Evolutionary conservation across 768 basidiomycete species (phyloP).

Genomic region (Phylloporus rhodoxanthus): DNA sequence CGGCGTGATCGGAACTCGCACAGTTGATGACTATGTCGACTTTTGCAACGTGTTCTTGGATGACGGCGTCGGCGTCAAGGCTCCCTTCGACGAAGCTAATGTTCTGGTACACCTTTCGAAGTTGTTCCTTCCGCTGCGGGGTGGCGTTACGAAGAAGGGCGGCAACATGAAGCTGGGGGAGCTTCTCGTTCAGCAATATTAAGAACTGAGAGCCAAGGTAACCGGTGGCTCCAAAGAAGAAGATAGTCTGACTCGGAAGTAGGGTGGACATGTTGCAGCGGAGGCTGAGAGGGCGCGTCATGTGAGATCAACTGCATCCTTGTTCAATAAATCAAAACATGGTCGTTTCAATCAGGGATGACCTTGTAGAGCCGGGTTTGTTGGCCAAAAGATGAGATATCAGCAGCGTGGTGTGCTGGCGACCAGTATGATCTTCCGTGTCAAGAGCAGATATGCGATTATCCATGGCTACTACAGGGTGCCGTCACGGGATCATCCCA

Average conservation of each 20-base stretch:
- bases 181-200: slow-evolving; percentile 27
- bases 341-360: slow-evolving; percentile 1
- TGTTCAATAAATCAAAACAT: slow-evolving; percentile 2
- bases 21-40: slow-evolving; percentile 38
- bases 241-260: slow-evolving; percentile 20
- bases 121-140: slow-evolving; percentile 24
- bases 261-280: slow-evolving; percentile 8
- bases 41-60: slow-evolving; percentile 32
- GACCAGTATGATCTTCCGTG: background rate
- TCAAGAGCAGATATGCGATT: background rate
- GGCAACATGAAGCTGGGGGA: slow-evolving; percentile 30
- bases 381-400: slow-evolving; percentile 3
- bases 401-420: background rate
- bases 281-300: background rate
- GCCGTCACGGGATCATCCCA: slow-evolving; percentile 1
- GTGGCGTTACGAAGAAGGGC: slow-evolving; percentile 35
- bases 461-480: background rate
- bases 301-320: background rate
- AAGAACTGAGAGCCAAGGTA: slow-evolving; percentile 41
- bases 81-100: slow-evolving; percentile 34
- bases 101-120: slow-evolving; percentile 31
- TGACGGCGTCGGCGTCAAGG: slow-evolving; percentile 33
- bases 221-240: slow-evolving; percentile 42
- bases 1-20: slow-evolving; percentile 36
- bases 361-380: background rate